These are phyloP conservation scores for Eucalyptus sp. DNA, from an alignment of 345 rosid species.

Conservation along the genomic window DNA sequence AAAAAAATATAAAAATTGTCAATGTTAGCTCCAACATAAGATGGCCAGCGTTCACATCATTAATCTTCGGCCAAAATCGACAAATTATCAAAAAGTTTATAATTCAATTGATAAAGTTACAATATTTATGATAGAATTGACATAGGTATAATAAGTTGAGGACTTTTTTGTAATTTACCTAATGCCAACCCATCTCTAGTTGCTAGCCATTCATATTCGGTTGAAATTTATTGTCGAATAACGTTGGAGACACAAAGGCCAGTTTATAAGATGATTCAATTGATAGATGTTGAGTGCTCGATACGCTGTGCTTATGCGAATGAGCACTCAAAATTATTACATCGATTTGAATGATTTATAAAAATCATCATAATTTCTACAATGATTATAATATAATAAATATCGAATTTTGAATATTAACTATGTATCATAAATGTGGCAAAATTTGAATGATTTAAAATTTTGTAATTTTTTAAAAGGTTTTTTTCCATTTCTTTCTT, in stretches of 20 bases:
- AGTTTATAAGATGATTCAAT: background rate
- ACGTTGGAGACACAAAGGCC: background rate
- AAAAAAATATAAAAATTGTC: background rate
- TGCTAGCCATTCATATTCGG: accelerated
- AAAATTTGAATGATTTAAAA: background rate
- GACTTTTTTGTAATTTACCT: no score
- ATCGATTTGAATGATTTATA: background rate
- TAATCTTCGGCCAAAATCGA: accelerated
- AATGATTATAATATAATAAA: background rate
- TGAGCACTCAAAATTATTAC: background rate
- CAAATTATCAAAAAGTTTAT: accelerated
- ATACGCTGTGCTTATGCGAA: accelerated
- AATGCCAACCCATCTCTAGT: no score
- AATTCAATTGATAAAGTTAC: no score
- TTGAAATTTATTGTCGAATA: background rate
- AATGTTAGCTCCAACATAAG: accelerated
- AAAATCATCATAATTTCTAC: background rate
- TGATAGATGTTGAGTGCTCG: background rate
- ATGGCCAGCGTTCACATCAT: accelerated
- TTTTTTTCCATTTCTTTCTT: no score
- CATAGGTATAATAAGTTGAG: accelerated
- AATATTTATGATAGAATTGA: no score
- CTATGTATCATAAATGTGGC: background rate
- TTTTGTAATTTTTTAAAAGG: no score
- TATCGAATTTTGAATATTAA: background rate